phyloP scores from a whole-genome alignment of 2,329 filamentous ascomycete genomes.

The Fusarium oligoseptatum region DNA sequence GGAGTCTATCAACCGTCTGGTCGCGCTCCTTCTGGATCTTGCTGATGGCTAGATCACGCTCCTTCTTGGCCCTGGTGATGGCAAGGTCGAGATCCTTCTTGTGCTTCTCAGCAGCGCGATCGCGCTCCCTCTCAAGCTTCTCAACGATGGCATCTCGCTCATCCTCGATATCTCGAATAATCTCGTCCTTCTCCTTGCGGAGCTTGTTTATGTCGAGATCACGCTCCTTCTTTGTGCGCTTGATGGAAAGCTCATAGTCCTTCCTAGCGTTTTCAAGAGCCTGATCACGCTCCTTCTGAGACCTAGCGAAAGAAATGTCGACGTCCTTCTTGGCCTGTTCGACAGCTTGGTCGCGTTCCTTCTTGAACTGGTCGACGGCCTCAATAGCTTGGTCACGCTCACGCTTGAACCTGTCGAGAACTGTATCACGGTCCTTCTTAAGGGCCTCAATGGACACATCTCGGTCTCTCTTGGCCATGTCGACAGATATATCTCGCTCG shows the following conservation, averaged over 20 bases:
- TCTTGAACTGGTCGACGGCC: conserved; percentile 22
- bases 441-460: conserved; percentile 25
- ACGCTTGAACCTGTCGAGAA: conserved; percentile 10
- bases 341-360: conserved; percentile 18
- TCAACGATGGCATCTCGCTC: conserved; percentile 37
- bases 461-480: conserved; percentile 38
- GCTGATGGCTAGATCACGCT: conserved; percentile 39
- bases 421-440: conserved; percentile 24
- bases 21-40: conserved; percentile 43
- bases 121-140: conserved; percentile 38
- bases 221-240: conserved; percentile 36
- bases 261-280: conserved; percentile 32
- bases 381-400: conserved; percentile 26
- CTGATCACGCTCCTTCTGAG: conserved; percentile 38
- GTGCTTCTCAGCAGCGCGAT: conserved; percentile 29
- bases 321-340: conserved; percentile 19
- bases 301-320: conserved; percentile 6
- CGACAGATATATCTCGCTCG: conserved; percentile 35
- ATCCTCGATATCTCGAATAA: conserved; percentile 34
- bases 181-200: conserved; percentile 37
- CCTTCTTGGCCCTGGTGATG: conserved; percentile 40
- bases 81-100: conserved; percentile 41
- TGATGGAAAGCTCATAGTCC: conserved; percentile 34
- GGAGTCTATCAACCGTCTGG: conserved; percentile 32
- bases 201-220: conserved; percentile 31